Percentiles rank a stretch among this genome's conserved stretches.
These are phyloP conservation scores for Bipolaris oryzae DNA, from an alignment of 2,329 filamentous ascomycete species.

Conservation along the genomic window DNA sequence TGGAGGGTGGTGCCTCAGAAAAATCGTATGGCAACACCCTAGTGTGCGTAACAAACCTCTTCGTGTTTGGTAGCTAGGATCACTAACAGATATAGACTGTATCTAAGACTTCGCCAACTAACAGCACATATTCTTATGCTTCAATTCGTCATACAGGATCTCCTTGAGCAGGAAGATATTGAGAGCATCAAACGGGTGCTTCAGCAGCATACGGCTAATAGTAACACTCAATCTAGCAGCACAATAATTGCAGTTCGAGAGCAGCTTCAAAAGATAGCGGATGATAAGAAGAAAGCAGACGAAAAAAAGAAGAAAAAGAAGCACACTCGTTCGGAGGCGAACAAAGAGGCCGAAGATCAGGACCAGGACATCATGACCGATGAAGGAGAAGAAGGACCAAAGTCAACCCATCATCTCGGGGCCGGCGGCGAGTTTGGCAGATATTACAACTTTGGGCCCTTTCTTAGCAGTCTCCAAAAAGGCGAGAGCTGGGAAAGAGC, in stretches of 20 bases:
- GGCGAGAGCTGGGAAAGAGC: constrained; percentile 48
- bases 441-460: constrained; percentile 49
- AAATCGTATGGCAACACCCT: constrained; percentile 51
- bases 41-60: constrained; percentile 26
- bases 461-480: constrained; percentile 45
- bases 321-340: constrained; percentile 11
- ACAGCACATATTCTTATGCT: constrained; percentile 57
- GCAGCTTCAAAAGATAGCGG: constrained; percentile 37
- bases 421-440: constrained; percentile 44
- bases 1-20: constrained; percentile 30
- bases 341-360: neutral
- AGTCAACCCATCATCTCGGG: neutral
- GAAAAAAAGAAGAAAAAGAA: constrained; percentile 6
- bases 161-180: constrained; percentile 55
- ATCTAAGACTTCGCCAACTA: constrained; percentile 59
- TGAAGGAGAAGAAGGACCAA: neutral
- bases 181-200: constrained; percentile 50
- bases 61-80: neutral
- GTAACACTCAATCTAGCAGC: constrained; percentile 13
- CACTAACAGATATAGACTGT: constrained; percentile 40
- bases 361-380: neutral
- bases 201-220: constrained; percentile 24
- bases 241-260: constrained; percentile 36
- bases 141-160: constrained; percentile 53
- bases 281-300: constrained; percentile 17